Conservation (phyloP, 2,329 filamentous ascomycete species). For the Alternaria sp. region DNA sequence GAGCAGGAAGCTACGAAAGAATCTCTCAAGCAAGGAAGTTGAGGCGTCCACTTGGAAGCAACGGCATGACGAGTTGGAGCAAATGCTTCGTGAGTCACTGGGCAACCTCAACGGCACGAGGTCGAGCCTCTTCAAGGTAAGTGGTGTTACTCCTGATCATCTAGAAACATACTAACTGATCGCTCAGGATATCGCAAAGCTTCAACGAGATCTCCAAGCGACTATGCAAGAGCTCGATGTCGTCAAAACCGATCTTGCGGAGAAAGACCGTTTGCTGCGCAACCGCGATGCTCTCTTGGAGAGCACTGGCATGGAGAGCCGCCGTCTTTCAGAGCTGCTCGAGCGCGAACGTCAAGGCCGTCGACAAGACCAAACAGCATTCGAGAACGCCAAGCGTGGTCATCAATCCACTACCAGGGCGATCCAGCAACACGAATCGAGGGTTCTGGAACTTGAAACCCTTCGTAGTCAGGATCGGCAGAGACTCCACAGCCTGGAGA, state of each 20-base stretch:
- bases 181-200: constrained; percentile 75
- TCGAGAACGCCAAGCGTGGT: constrained; percentile 86
- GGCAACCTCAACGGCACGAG: constrained; percentile 87
- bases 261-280: constrained; percentile 89
- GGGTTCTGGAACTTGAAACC: constrained; percentile 86
- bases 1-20: constrained; percentile 79
- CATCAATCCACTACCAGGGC: constrained; percentile 87
- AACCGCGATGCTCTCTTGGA: constrained; percentile 89
- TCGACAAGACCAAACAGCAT: constrained; percentile 84
- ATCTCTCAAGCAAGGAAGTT: constrained; percentile 79
- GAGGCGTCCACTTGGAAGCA: constrained; percentile 93
- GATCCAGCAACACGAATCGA: constrained; percentile 81
- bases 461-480: constrained; percentile 77
- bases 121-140: constrained; percentile 80
- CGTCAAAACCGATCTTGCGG: constrained; percentile 77
- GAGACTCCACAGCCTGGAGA: constrained; percentile 76
- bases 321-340: constrained; percentile 83
- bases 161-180: constrained; percentile 24
- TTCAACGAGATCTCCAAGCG: constrained; percentile 86
- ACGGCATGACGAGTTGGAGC: constrained; percentile 86
- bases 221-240: constrained; percentile 82
- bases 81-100: constrained; percentile 82
- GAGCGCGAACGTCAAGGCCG: constrained; percentile 89
- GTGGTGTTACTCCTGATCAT: background rate
- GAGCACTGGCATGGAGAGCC: constrained; percentile 82